Evolutionary conservation across 1,139 yeast species (phyloP).

Genomic region (Debaryomyces psychrophilus): DNA sequence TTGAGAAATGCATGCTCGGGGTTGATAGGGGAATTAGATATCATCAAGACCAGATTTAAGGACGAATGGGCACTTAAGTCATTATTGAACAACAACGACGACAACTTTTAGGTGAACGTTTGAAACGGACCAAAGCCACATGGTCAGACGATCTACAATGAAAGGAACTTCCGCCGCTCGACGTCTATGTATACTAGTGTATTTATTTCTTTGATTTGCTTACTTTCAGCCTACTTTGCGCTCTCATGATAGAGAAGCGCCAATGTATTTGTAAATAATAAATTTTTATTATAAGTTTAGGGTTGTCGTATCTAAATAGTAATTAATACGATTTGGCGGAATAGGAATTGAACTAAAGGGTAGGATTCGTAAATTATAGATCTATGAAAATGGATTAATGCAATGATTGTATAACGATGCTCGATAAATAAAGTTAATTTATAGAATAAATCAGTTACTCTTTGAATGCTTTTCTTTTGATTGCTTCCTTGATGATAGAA

Average conservation of each 20-base stretch:
- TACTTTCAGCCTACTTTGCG: background rate
- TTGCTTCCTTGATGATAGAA: slow-evolving; percentile 42
- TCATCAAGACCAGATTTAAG: slow-evolving; percentile 74
- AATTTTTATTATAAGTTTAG: slow-evolving; percentile 2
- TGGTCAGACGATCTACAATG: background rate
- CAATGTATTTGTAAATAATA: background rate
- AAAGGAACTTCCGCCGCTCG: background rate
- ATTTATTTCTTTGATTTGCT: slow-evolving; percentile 1
- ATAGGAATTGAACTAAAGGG: slow-evolving; percentile 4
- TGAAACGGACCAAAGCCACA: background rate
- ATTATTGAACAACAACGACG: slow-evolving; percentile 60
- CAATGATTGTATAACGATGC: slow-evolving; percentile 6
- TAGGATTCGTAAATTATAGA: slow-evolving; percentile 3
- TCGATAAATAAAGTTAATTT: slow-evolving; percentile 3
- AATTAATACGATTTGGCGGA: slow-evolving; percentile 1
- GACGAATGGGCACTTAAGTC: slow-evolving; percentile 94
- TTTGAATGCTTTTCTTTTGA: slow-evolving; percentile 45
- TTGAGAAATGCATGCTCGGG: slow-evolving; percentile 85
- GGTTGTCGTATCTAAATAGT: background rate
- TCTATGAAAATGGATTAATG: slow-evolving; percentile 7
- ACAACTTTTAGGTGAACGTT: slow-evolving; percentile 7
- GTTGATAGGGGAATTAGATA: slow-evolving; percentile 76
- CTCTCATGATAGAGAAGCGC: background rate
- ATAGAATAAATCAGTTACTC: slow-evolving; percentile 17
- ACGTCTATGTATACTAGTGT: slow-evolving; percentile 4